Evolutionary conservation across 768 basidiomycete genomes (phyloP).

Genomic region (Tricholoma sp.): DNA sequence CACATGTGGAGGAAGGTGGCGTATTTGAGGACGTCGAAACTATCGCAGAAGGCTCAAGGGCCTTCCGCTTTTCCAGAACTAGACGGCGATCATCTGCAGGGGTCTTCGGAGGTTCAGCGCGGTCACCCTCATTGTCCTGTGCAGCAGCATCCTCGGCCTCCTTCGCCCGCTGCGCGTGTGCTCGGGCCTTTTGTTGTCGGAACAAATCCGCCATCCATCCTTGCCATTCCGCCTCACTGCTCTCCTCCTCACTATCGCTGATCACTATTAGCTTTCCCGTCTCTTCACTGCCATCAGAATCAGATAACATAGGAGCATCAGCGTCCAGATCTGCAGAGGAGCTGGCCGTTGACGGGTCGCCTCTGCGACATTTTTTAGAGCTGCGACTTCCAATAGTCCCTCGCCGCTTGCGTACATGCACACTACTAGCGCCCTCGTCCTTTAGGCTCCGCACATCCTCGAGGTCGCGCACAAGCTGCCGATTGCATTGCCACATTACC

Average conservation of each 20-base stretch:
- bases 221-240: constrained; percentile 61
- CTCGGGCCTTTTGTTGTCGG: constrained; percentile 22
- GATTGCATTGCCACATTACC: constrained; percentile 24
- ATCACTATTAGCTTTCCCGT: constrained; percentile 16
- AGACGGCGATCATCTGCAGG: constrained; percentile 16
- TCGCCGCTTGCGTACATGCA: constrained; percentile 2
- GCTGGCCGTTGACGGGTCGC: constrained; percentile 10
- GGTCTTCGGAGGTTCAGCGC: constrained; percentile 5
- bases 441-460: constrained; percentile 18
- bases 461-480: constrained; percentile 14
- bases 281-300: constrained; percentile 19
- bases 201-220: constrained; percentile 60
- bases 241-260: constrained; percentile 38
- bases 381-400: constrained; percentile 11
- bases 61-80: constrained; percentile 15
- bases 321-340: constrained; percentile 8
- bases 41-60: constrained; percentile 26
- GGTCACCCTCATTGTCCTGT: constrained; percentile 5
- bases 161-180: constrained; percentile 8
- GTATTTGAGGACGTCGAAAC: constrained; percentile 16
- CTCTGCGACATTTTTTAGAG: constrained; percentile 15
- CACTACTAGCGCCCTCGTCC: constrained; percentile 9
- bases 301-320: constrained; percentile 9
- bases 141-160: constrained; percentile 3
- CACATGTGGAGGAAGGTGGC: not conserved